A percentile compares a stretch with the other conserved stretches of the same genome.
phyloP scores from a whole-genome alignment of 495 filamentous ascomycete species.

The Niebla homalea region DNA sequence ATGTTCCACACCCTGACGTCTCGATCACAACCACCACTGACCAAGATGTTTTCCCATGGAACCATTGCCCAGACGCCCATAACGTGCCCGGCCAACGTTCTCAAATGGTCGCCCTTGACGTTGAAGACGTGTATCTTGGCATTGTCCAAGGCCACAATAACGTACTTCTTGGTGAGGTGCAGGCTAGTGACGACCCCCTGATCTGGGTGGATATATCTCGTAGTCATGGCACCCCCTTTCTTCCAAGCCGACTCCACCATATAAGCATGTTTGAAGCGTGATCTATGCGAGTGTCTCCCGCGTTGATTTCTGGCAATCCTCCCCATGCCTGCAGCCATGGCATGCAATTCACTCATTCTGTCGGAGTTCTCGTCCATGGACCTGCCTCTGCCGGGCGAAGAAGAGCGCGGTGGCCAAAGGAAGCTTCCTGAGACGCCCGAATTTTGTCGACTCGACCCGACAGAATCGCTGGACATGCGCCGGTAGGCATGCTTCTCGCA shows the following conservation, averaged over 20 bases:
- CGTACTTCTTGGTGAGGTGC: constrained; percentile 88
- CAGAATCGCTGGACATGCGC: constrained; percentile 37
- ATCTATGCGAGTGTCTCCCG: constrained; percentile 61
- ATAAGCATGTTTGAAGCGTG: constrained; percentile 94
- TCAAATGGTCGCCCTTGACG: constrained; percentile 72
- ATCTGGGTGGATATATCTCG: constrained; percentile 81
- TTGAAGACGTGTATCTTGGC: constrained; percentile 98
- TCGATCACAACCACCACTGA: constrained; percentile 91
- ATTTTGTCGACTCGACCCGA: constrained; percentile 13
- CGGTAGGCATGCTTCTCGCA: constrained; percentile 88
- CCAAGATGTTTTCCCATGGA: constrained; percentile 88
- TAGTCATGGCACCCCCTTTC: constrained; percentile 64
- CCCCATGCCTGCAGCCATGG: background rate
- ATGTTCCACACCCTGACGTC: constrained; percentile 98
- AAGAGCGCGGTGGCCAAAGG: constrained; percentile 13
- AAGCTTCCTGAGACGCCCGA: constrained; percentile 9
- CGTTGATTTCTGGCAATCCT: constrained; percentile 15
- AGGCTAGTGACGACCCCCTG: constrained; percentile 93
- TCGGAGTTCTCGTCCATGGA: constrained; percentile 16
- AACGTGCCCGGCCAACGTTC: constrained; percentile 84
- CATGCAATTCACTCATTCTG: constrained; percentile 11
- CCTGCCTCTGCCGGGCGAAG: constrained; percentile 9
- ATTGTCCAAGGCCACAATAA: constrained; percentile 94
- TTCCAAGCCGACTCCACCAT: constrained; percentile 96
- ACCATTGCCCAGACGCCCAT: constrained; percentile 99